A percentile compares a stretch with the other conserved stretches of the same genome.
These are phyloP conservation scores for Starmerella sirachaensis DNA, from an alignment of 805 yeast genomes.

Conservation along the genomic window DNA sequence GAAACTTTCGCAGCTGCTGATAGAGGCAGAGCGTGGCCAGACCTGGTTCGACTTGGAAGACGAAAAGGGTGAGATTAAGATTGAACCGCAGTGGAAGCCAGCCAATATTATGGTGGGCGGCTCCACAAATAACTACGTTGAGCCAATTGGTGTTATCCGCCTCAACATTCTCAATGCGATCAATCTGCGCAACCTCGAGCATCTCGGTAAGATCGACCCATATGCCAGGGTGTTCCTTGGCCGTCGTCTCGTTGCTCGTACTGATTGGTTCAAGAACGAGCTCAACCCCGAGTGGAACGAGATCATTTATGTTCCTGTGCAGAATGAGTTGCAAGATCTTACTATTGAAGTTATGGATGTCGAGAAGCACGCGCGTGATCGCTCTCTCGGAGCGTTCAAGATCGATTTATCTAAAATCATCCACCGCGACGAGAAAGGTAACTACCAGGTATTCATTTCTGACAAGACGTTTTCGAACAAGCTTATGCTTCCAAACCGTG, in stretches of 20 bases:
- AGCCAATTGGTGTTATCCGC: conserved; percentile 87
- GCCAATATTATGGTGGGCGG: conserved; percentile 52
- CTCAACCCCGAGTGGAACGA: conserved; percentile 79
- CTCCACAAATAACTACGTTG: conserved; percentile 71
- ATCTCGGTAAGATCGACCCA: conserved; percentile 85
- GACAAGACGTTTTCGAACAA: conserved; percentile 46
- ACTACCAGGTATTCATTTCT: conserved; percentile 47
- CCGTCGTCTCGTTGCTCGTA: conserved; percentile 65
- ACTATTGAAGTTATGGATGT: conserved; percentile 89
- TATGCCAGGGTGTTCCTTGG: conserved; percentile 70
- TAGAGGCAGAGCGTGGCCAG: conserved; percentile 64
- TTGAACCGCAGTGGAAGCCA: conserved; percentile 75
- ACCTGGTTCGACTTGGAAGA: conserved; percentile 68
- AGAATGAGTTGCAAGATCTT: conserved; percentile 70
- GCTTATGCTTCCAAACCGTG: conserved; percentile 55
- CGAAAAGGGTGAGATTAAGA: conserved; percentile 51
- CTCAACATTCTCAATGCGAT: conserved; percentile 55
- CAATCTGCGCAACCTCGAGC: conserved; percentile 72
- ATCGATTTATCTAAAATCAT: conserved; percentile 56
- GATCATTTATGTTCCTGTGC: conserved; percentile 65
- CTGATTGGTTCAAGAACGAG: conserved; percentile 52
- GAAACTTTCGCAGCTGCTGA: conserved; percentile 48
- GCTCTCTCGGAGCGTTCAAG: conserved; percentile 75
- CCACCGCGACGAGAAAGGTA: conserved; percentile 48
- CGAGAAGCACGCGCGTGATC: conserved; percentile 64